Evolutionary conservation across 75 land plant species (phyloP), one percentile per base, ranked within the genome.

Genomic region (Azolla pinnata): DNA sequence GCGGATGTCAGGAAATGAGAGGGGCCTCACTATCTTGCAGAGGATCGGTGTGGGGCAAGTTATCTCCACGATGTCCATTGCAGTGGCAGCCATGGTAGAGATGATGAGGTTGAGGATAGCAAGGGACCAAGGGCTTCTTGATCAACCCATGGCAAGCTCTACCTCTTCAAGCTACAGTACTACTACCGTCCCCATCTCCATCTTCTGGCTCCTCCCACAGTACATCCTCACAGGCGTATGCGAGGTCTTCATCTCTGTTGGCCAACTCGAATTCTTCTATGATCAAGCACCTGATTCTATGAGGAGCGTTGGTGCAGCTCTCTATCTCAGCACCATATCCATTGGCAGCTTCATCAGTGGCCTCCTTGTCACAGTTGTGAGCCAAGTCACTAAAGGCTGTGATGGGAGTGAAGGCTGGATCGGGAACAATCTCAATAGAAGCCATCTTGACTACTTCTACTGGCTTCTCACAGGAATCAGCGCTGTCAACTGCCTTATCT

Each of bases 391-490:
- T 2, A 19, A 44, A 12, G 47, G 9, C 5, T 16, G 16, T 47
- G 31, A 33, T 26, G n/a, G n/a, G n/a, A 30, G 46, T 44, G 60
- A 54, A 0, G 66, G 73, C 32, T 74, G 76, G 76, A 48, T 74
- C 7, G 74, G 84, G 20, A 56, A 74, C 56, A 69, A 83, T 29
- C 59, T 85, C 8, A 89, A 83, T 61, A 70, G 66, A 60, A 84
- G 96, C 51, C 72, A 71, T 23, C 33, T 90, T 34, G 96, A 90
- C 54, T 70, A 86, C 55, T 86, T 86, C 44, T 90, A 90, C 62
- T 86, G 87, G 87, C 55, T 90, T 32, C 73, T 90, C 29, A 78
- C 96, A 0, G 25, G 42, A 0, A 46, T 90, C 47, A 89, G 88
- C 59, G 35, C 77, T 16, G 5, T 71, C 31, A 86, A 86, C 59